Evolutionary conservation across 2,329 filamentous ascomycete genomes (phyloP).

Genomic region (Periglandula ipomoeae): DNA sequence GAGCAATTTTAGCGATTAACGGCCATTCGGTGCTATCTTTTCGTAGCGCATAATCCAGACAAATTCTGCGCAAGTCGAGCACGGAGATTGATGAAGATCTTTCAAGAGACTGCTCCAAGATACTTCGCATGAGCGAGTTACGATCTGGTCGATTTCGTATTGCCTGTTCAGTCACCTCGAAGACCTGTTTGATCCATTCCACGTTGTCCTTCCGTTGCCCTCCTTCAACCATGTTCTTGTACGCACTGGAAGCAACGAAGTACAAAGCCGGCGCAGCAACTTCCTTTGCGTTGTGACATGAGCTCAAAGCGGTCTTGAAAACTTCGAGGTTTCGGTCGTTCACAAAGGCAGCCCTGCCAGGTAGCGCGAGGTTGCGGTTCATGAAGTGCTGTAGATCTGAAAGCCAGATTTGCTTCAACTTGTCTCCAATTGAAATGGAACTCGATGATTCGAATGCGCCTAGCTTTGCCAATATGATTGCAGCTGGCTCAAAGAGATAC

Average conservation of each 20-base stretch:
- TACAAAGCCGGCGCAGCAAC: conserved; percentile 36
- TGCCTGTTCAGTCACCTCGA: conserved; percentile 21
- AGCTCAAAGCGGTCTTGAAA: conserved; percentile 31
- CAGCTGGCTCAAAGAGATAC: conserved; percentile 31
- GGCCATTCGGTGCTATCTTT: conserved; percentile 30
- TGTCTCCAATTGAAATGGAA: conserved; percentile 8
- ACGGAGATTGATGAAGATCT: conserved; percentile 27
- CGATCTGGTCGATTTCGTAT: conserved; percentile 17
- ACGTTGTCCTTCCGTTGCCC: conserved; percentile 24
- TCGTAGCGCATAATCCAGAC: conserved; percentile 31
- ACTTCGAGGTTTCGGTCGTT: conserved; percentile 31
- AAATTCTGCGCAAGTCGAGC: conserved; percentile 32
- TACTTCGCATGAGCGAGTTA: conserved; percentile 19
- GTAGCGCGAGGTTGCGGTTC: conserved; percentile 41
- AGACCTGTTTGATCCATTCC: conserved; percentile 29
- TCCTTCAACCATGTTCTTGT: conserved; percentile 15
- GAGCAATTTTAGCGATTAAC: conserved; percentile 30
- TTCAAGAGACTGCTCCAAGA: conserved; percentile 21
- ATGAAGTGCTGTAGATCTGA: conserved; percentile 39
- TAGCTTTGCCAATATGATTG: conserved; percentile 31
- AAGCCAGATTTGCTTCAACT: conserved; percentile 29
- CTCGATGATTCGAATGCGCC: conserved; percentile 19
- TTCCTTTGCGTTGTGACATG: conserved; percentile 25
- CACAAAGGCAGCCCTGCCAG: conserved; percentile 38
- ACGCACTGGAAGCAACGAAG: conserved; percentile 26